These are phyloP conservation scores for Phaeosphaeria sp. DNA, from an alignment of 2,329 filamentous ascomycete species.

Conservation along the genomic window DNA sequence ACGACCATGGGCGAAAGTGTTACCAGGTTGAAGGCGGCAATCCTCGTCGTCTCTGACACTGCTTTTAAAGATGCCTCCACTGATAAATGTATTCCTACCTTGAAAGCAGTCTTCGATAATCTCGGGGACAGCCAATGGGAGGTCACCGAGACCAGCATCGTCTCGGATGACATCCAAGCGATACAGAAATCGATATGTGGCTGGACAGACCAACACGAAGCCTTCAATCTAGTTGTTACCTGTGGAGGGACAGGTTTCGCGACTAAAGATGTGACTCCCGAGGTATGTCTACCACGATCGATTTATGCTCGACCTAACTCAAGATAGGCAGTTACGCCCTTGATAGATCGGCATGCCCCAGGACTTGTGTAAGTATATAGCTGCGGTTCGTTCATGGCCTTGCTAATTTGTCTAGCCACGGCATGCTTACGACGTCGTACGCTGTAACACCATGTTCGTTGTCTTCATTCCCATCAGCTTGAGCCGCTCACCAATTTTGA, in stretches of 20 bases:
- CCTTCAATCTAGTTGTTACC: conserved; percentile 79
- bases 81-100: conserved; percentile 72
- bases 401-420: conserved; percentile 64
- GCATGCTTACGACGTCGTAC: conserved; percentile 86
- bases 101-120: conserved; percentile 72
- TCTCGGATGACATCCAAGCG: conserved; percentile 74
- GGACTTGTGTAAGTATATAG: conserved; percentile 71
- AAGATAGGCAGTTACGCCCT: conserved; percentile 72
- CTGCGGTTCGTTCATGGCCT: neutral
- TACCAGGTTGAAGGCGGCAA: conserved; percentile 69
- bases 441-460: conserved; percentile 85
- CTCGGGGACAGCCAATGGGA: conserved; percentile 76
- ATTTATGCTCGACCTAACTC: conserved; percentile 5
- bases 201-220: conserved; percentile 72
- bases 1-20: conserved; percentile 41
- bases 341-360: conserved; percentile 85
- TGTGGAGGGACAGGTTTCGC: conserved; percentile 96
- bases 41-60: conserved; percentile 91
- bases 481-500: conserved; percentile 25
- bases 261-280: conserved; percentile 82
- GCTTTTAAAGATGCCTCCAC: conserved; percentile 79
- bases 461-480: neutral
- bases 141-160: conserved; percentile 72
- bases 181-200: conserved; percentile 76
- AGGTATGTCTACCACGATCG: conserved; percentile 60